Evolutionary conservation across 2,329 filamentous ascomycete species (phyloP), one percentile per base, ranked within the genome.

Genomic region (Penicillium sp.): DNA sequence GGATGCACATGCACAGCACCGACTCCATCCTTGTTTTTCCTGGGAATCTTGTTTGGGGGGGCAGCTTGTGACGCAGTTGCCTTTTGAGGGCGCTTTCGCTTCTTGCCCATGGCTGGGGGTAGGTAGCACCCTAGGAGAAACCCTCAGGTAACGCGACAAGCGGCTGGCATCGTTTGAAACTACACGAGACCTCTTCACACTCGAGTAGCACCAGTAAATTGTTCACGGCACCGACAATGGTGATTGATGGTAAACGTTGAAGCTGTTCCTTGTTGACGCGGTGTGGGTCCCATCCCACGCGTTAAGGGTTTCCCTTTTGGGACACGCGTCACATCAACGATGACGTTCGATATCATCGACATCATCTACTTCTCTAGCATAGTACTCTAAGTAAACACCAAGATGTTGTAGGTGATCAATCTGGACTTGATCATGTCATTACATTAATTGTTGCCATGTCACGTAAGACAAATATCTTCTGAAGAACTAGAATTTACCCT

Each of bases 1-100:
- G 84, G 83, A 67, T 90, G 86, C 18, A 56, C 26, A 43, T 42
- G 20, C 16, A 23, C 18, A n/a, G 30, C 26, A 16, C 28, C n/a
- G n/a, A 11, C 14, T 33, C 2, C 33, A 20, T 43, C 24, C 20
- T 52, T 28, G 30, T 16, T 35, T 35, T 16, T 35, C 11, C 11
- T 14, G 30, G 30, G 11, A 24, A n/a, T 6, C 47, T 50, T 47
- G 12, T 43, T 58, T 58, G 59, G 56, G 40, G 42, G 26, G 18
- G 9, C 35, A 40, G 21, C 21, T 46, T 50, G 40, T 14, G 43
- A 23, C 47, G 58, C 58, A 38, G 51, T 45, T 43, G 62, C 55
- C 59, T 66, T 72, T 47, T 60, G 46, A 56, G 71, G 65, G 62
- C 75, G 71, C 65, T 78, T 79, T 58, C 77, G 67, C 63, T 77